phyloP scores from a whole-genome alignment of 108 stramenopile species.

The Hondaea fermentalgiana region DNA sequence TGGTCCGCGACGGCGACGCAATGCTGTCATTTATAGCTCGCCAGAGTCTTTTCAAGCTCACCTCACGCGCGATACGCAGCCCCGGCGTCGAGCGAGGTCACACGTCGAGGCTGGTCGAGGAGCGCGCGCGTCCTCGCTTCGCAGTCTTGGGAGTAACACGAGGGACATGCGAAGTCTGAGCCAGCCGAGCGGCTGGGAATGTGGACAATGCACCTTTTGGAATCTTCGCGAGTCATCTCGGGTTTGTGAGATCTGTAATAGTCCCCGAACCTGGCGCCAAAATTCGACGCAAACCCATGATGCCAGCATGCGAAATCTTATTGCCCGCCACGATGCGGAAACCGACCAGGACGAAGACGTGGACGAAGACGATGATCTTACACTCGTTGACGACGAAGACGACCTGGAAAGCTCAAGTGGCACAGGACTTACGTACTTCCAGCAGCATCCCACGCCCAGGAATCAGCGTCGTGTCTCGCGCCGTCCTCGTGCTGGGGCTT shows the following conservation, averaged over 20 bases:
- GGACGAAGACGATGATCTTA: no score
- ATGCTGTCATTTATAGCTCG: not conserved
- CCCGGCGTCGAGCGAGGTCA: not conserved
- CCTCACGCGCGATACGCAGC: not conserved
- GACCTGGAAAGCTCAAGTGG: not conserved
- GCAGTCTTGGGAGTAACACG: no score
- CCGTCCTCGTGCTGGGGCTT: not conserved
- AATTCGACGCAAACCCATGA: no score
- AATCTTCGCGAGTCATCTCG: not conserved
- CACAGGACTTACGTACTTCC: not conserved
- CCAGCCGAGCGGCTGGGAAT: not conserved
- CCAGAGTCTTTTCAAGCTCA: not conserved
- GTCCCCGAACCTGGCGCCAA: not conserved
- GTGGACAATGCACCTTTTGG: not conserved
- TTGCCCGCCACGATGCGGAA: no score
- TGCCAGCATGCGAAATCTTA: no score
- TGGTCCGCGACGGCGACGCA: not conserved
- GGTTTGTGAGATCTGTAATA: not conserved
- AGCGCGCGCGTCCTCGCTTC: no score
- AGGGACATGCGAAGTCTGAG: no score
- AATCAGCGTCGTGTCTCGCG: not conserved
- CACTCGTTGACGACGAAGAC: no score
- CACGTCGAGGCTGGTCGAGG: no score
- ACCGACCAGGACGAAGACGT: no score
- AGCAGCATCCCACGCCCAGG: not conserved